Evolutionary conservation across 768 basidiomycete genomes (phyloP), one percentile per base, ranked within the genome.

Genomic region (Omphalotus guepiniiformis): DNA sequence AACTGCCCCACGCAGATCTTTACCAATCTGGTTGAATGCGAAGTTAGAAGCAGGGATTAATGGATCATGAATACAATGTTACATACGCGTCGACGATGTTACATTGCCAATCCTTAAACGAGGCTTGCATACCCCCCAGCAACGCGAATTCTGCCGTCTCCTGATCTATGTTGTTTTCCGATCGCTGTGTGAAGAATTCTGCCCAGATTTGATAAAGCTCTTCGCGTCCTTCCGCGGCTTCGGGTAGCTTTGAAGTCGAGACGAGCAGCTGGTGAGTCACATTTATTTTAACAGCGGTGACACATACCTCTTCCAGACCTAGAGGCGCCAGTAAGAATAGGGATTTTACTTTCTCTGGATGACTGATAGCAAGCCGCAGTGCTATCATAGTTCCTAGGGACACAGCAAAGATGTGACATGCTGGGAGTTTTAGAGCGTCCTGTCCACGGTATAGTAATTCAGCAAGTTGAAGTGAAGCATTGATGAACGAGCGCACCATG

Each of bases 111-210:
- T 59, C 55, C 41, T 63, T 69, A 41, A 64, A 67, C 5, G 55
- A 67, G 15, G 70, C 57, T 37, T 70, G 63, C 11, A 66, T 23
- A 13, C 56, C 58, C 13, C 68, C 68, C 22, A 48, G 56, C 7
- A 63, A 43, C 1, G 65, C 61, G 38, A 65, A 62, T 12, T 50
- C 49, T 9, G 64, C 28, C 3, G 61, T 57, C 6, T 50, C 51
- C 19, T 65, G 48, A 37, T 66, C 58, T 2, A 55, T 39, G 12
- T 57, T 51, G 1, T 54, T 3, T n/a, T 23, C 18, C n/a, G 30
- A 32, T 32, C 9, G 50, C 27, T 59, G 49, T 12, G 51, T 52
- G 28, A 58, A 54, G 12, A 51, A 63, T 21, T 34, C 34, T 4
- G 39, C 28, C 53, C 53, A 54, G 13, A 27, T 39, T 11, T 51